Conservation (phyloP, 805 yeast species). For the Saccharomycopsis oosterbeekiorum region DNA sequence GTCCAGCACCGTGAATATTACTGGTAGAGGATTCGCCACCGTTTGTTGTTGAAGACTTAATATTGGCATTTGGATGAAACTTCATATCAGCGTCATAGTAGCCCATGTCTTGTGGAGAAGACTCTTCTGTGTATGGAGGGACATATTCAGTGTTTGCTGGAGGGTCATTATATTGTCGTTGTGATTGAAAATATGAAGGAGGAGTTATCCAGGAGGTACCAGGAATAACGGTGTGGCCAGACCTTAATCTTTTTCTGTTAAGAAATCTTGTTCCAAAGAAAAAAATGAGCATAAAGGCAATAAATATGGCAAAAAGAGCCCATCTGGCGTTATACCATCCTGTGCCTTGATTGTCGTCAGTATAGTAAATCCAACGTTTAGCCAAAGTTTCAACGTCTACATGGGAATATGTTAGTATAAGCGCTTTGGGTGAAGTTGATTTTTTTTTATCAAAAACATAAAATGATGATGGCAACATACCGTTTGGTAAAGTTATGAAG, state of each 20-base stretch:
- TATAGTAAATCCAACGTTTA: constrained; percentile 1
- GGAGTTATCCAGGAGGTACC: constrained; percentile 88
- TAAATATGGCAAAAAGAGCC: constrained; percentile 56
- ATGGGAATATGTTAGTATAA: not conserved
- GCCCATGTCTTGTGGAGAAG: constrained; percentile 70
- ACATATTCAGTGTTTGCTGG: constrained; percentile 40
- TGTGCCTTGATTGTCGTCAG: not conserved
- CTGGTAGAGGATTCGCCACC: constrained; percentile 1
- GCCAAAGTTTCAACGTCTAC: not conserved
- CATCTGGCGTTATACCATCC: constrained; percentile 39
- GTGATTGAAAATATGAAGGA: constrained; percentile 62
- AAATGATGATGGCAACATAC: not conserved
- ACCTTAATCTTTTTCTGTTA: constrained; percentile 39
- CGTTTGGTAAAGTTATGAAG: not conserved
- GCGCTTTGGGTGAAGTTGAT: not conserved
- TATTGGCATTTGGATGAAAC: constrained; percentile 26
- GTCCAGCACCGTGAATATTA: constrained; percentile 1
- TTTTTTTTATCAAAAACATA: too few species aligned
- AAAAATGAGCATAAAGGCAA: constrained; percentile 37
- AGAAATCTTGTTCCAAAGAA: constrained; percentile 42
- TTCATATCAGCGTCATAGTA: constrained; percentile 58
- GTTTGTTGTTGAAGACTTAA: not conserved
- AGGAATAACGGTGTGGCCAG: constrained; percentile 47
- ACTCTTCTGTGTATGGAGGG: constrained; percentile 57
- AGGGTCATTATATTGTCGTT: constrained; percentile 42